phyloP scores from a whole-genome alignment of 2,329 filamentous ascomycete genomes.

The Talaromyces sp. region DNA sequence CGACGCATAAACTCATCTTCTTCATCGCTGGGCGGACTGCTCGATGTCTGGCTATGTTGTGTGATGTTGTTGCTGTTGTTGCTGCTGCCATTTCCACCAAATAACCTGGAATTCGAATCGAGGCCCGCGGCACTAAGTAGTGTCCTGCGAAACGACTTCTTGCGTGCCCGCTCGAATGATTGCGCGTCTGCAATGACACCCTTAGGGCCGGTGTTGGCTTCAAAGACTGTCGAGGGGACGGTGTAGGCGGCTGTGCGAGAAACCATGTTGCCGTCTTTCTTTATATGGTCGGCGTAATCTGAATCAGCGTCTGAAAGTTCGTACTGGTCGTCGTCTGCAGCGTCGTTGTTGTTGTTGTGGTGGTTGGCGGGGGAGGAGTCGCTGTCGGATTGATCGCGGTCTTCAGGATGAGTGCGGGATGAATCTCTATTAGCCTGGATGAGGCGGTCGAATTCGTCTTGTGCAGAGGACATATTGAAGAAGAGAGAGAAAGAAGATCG shows the following conservation, averaged over 20 bases:
- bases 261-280: conserved; percentile 30
- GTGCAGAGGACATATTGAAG: conserved; percentile 42
- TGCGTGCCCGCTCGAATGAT: conserved; percentile 48
- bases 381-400: conserved; percentile 32
- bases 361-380: conserved; percentile 31
- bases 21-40: conserved; percentile 35
- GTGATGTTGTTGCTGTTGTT: conserved; percentile 21
- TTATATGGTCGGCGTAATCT: conserved; percentile 37
- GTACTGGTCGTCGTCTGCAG: conserved; percentile 31
- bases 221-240: conserved; percentile 44
- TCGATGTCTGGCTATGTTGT: conserved; percentile 1
- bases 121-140: conserved; percentile 36
- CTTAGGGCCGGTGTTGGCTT: conserved; percentile 51
- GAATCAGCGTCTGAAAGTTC: conserved; percentile 28
- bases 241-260: conserved; percentile 39
- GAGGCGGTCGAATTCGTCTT: conserved; percentile 47
- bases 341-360: conserved; percentile 32
- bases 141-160: conserved; percentile 46
- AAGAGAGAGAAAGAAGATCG: neutral
- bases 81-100: conserved; percentile 18
- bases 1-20: conserved; percentile 78
- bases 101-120: conserved; percentile 26
- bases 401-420: conserved; percentile 42
- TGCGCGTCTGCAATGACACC: conserved; percentile 52
- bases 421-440: conserved; percentile 36